Evolutionary conservation across 2,329 filamentous ascomycete genomes (phyloP).

Genomic region (Phaeophleospora eucalypticola): DNA sequence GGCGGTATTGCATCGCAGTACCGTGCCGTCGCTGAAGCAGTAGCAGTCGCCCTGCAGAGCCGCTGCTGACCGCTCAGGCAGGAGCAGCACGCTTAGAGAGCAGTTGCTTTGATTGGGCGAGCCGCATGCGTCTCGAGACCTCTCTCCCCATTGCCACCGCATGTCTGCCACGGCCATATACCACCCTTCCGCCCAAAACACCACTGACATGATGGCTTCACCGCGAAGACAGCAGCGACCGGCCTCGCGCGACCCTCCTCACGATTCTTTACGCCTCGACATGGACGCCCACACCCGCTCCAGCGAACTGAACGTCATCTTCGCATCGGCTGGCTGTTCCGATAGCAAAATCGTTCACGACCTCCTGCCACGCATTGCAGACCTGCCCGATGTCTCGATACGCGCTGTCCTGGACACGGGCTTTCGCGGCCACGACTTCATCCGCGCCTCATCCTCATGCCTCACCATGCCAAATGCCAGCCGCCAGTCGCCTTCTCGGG

Average conservation of each 20-base stretch:
- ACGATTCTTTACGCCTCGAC: slow-evolving; percentile 5
- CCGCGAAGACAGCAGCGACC: neutral
- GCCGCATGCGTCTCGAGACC: neutral
- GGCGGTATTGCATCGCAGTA: too few species aligned
- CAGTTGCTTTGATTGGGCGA: neutral
- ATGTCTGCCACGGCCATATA: neutral
- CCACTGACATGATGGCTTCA: slow-evolving; percentile 3
- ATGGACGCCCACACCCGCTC: slow-evolving; percentile 9
- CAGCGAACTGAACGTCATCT: slow-evolving; percentile 32
- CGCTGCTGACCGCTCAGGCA: too few species aligned
- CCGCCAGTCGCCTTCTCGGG: slow-evolving; percentile 19
- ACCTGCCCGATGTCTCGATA: slow-evolving; percentile 32
- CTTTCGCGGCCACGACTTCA: slow-evolving; percentile 32
- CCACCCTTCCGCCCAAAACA: neutral
- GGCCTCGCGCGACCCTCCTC: neutral
- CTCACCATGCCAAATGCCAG: slow-evolving; percentile 30
- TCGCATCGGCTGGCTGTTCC: slow-evolving; percentile 34
- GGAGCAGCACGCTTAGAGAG: too few species aligned
- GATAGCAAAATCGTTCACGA: slow-evolving; percentile 30
- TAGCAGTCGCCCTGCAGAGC: too few species aligned
- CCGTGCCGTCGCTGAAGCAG: too few species aligned
- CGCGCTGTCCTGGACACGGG: slow-evolving; percentile 33
- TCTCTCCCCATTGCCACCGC: neutral
- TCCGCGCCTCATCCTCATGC: slow-evolving; percentile 30
- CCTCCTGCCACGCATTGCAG: slow-evolving; percentile 31